Percentiles rank a stretch among this genome's conserved stretches.
Evolutionary conservation across 805 yeast species (phyloP).

Genomic region (Saturnispora dispora): DNA sequence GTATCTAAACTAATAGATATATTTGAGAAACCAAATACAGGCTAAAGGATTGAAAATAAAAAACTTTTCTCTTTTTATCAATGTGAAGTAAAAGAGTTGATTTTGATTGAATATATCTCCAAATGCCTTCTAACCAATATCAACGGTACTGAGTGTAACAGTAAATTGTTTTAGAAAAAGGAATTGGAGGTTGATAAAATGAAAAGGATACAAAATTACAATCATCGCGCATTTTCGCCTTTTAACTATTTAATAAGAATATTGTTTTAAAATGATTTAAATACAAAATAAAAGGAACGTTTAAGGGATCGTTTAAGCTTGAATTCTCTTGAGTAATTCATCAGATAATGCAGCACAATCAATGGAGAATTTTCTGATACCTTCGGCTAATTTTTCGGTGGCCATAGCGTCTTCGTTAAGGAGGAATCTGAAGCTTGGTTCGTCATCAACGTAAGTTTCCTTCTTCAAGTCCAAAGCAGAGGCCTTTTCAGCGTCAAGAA

Average conservation of each 20-base stretch:
- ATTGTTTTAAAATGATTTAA: neutral
- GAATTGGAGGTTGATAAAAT: neutral
- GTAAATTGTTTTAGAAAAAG: neutral
- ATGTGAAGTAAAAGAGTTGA: neutral
- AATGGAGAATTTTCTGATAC: conserved; percentile 94
- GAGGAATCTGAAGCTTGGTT: conserved; percentile 80
- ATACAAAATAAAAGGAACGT: neutral
- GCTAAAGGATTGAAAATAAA: neutral
- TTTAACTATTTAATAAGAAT: neutral
- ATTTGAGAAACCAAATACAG: neutral
- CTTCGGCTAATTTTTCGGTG: conserved; percentile 93
- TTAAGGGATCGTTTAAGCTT: conserved; percentile 9
- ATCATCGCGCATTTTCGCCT: neutral
- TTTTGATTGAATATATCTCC: too few species aligned
- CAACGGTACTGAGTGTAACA: neutral
- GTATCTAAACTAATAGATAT: neutral
- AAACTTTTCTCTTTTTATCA: neutral
- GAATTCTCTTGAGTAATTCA: conserved; percentile 46
- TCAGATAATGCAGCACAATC: conserved; percentile 76
- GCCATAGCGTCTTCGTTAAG: conserved; percentile 98
- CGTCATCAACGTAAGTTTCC: conserved; percentile 77
- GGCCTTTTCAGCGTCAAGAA: conserved; percentile 64
- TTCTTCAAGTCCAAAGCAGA: conserved; percentile 47
- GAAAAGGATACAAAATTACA: neutral
- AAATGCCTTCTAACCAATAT: neutral